phyloP scores from a whole-genome alignment of 768 basidiomycete species.

The Tephrocybe sp. region DNA sequence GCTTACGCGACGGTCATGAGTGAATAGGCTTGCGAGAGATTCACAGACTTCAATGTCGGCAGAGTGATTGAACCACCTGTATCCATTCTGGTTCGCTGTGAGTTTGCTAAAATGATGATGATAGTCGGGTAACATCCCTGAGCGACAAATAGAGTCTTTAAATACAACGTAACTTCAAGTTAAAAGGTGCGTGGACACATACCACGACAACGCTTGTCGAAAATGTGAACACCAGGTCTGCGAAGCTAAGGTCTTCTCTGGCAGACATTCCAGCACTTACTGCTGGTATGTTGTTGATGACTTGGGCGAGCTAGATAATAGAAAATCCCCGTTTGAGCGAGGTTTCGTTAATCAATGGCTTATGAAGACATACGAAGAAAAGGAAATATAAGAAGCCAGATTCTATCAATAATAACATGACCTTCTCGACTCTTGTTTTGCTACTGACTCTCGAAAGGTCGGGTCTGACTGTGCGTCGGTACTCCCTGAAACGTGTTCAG shows the following conservation, averaged over 20 bases:
- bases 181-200: background rate
- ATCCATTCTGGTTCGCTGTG: slow-evolving; percentile 5
- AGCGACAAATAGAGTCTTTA: background rate
- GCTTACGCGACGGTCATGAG: slow-evolving; percentile 1
- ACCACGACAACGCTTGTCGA: slow-evolving; percentile 9
- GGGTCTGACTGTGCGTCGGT: background rate
- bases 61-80: background rate
- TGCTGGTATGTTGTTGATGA: slow-evolving; percentile 2
- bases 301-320: slow-evolving; percentile 4
- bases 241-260: slow-evolving; percentile 6
- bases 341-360: background rate
- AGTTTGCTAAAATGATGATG: slow-evolving; percentile 8
- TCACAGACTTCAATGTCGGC: background rate
- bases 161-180: background rate
- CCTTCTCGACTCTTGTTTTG: slow-evolving; percentile 3
- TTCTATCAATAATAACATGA: slow-evolving; percentile 5
- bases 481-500: slow-evolving; percentile 4
- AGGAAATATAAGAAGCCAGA: slow-evolving; percentile 11
- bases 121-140: slow-evolving; percentile 7
- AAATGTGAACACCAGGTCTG: slow-evolving; percentile 6
- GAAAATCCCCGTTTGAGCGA: background rate
- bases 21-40: no score
- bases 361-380: slow-evolving; percentile 5
- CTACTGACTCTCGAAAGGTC: background rate
- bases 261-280: background rate